Conservation (phyloP, 1,139 yeast species). For the Kodamaea sp. region DNA sequence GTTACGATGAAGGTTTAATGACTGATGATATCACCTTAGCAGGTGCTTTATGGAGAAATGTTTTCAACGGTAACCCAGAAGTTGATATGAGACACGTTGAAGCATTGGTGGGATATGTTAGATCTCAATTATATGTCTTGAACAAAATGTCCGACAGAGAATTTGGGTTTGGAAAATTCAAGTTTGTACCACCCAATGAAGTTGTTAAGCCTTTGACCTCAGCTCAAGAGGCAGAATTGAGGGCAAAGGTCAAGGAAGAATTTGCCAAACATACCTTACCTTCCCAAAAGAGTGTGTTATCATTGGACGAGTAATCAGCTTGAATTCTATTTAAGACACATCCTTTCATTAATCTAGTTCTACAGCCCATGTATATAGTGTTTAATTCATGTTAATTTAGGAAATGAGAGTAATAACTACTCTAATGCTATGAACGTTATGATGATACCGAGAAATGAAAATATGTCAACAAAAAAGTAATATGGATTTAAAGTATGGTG, state of each 20-base stretch:
- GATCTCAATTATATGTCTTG: slow-evolving; percentile 85
- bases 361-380: neutral
- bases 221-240: slow-evolving; percentile 54
- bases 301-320: slow-evolving; percentile 62
- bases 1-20: slow-evolving; percentile 90
- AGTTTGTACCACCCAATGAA: slow-evolving; percentile 82
- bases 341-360: too few relatives aligned
- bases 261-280: slow-evolving; percentile 56
- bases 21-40: slow-evolving; percentile 85
- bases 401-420: too few relatives aligned
- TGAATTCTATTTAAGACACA: too few relatives aligned
- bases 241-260: slow-evolving; percentile 37
- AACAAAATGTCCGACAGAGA: slow-evolving; percentile 86
- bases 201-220: slow-evolving; percentile 70
- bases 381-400: neutral
- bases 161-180: slow-evolving; percentile 86
- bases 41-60: slow-evolving; percentile 86
- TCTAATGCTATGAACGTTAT: too few relatives aligned
- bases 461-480: neutral
- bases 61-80: slow-evolving; percentile 82
- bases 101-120: slow-evolving; percentile 81
- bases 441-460: too few relatives aligned
- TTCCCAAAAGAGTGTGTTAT: slow-evolving; percentile 61
- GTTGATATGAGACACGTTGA: slow-evolving; percentile 84
- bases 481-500: neutral